A percentile compares a stretch with the other conserved stretches of the same genome.
Conservation (phyloP, 352 stramenopile species). For the Globisporangium solare region DNA sequence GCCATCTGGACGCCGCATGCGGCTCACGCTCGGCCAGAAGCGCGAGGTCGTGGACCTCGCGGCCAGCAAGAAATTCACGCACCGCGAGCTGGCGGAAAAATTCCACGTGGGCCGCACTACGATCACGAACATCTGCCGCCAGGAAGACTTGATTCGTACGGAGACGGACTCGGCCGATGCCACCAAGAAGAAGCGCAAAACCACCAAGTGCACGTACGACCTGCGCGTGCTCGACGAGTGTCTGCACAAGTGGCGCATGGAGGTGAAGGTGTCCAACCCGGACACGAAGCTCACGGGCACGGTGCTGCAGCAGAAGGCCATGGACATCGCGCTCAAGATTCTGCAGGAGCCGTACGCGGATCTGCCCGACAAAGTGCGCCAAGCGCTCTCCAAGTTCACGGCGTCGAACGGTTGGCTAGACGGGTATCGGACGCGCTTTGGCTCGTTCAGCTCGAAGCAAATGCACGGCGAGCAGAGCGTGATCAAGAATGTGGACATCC, state of each 20-base stretch:
- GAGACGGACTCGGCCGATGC: constrained; percentile 85
- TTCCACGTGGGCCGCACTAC: constrained; percentile 78
- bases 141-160: constrained; percentile 75
- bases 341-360: constrained; percentile 62
- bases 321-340: constrained; percentile 79
- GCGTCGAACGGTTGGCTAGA: constrained; percentile 84
- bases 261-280: constrained; percentile 72
- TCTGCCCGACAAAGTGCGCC: constrained; percentile 66
- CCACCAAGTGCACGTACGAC: constrained; percentile 81
- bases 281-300: constrained; percentile 80
- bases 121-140: constrained; percentile 85
- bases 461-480: constrained; percentile 44
- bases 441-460: constrained; percentile 79
- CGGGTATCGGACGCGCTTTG: constrained; percentile 80
- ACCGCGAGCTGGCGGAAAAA: constrained; percentile 77
- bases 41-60: constrained; percentile 82
- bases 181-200: constrained; percentile 85
- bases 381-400: constrained; percentile 70
- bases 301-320: constrained; percentile 77
- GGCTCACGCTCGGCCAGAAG: constrained; percentile 79
- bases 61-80: constrained; percentile 83
- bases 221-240: constrained; percentile 77
- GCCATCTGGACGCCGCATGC: constrained; percentile 44
- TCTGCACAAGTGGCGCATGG: constrained; percentile 87
- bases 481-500: constrained; percentile 83